Base-by-base conservation (phyloP, 495 filamentous ascomycete genomes). In the Poronia punctata region DNA sequence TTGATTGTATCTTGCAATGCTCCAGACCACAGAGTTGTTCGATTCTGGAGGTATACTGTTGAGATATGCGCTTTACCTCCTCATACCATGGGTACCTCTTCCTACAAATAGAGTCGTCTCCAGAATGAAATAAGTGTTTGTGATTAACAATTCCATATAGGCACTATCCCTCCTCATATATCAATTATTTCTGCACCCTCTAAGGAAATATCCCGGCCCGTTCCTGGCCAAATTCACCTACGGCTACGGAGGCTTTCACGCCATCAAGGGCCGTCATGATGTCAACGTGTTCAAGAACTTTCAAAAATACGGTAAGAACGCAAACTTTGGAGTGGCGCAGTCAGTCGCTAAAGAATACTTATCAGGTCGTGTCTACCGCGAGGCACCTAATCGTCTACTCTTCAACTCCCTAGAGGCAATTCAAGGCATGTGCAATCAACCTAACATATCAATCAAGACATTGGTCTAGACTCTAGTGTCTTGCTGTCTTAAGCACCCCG, bases 301-400 rank as follows among this genome's bases (percentile, higher is more conserved):
- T 32, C 14, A 65, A 44, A 59, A 54, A 54, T 72, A 71, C 29
- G 66, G 16, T 32, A 12, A 20, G 21, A 27, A n/a, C 3, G n/a
- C 35, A 3, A 15, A 24, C 20, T 25, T 6, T 17, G 35, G 10
- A 24, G 16, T 35, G 10, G 11, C 18, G 10, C 10, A 12, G 8
- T 9, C 32, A 5, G 3, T 4, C 19, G 18, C 36, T 70, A 51
- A 46, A 33, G 7, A 46, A 23, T 14, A 29, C 15, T 9, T 12
- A 15, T n/a, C 32, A 60, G 59, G 60, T 34, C 29, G 44, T 15
- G 25, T 66, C 29, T 53, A 73, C 12, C 56, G 72, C 12, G 60
- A 61, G 25, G 68, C 61, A 2, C 74, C 74, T 6, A 69, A 74
- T 26, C 57, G 44, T 7, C 45, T 77, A n/a, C 64, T 64, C 1